Base-by-base conservation (phyloP, 1,284 basidiomycete genomes). In the Rhodotorula sp. region DNA sequence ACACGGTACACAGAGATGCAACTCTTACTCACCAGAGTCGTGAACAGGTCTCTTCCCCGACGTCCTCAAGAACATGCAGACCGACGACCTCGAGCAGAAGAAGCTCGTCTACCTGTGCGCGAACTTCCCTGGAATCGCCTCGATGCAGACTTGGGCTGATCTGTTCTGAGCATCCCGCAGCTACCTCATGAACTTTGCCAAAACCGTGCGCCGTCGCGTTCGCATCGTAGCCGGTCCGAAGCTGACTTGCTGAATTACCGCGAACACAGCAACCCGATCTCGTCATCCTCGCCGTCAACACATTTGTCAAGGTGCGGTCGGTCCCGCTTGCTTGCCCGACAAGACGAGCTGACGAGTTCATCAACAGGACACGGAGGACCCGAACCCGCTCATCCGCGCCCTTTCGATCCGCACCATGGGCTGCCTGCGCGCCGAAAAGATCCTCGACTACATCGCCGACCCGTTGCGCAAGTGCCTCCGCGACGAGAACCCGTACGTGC, bases 401-500 rank as follows among this genome's bases (percentile, higher is more conserved):
- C 87, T 99, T 60, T 92, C 97, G 45, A 98, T 99, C 80, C 89
- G 96, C 42, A 99, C 96, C 7, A 99, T 99, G 96, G 93, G 93
- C 53, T 93, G 93, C 79, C 84, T 99, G 60, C 90, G 94, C 53
- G 95, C 96, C 4, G 95, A 98, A 82, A 98, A 97, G 88, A 99
- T 98, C 81, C 93, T 98, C 82, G 94, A 97, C 84, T 98, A 98
- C 83, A 88, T 99, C 52, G 93, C 91, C 71, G 92, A 95, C 79
- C 96, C 96, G 0, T 84, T 99, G 14, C 90, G 92, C 78, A 92
- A 93, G 78, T 92, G 91, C 78, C 84, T 99, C 50, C 87, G 88
- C 49, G 96, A 98, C 82, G 94, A 97, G 77, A 97, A 97, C 79
- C 95, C 97, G 0, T 99, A 98, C 81, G 95, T 98, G 50, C 89